Evolutionary conservation across 352 stramenopile genomes (phyloP).

Genomic region (Globisporangium carolinianum): DNA sequence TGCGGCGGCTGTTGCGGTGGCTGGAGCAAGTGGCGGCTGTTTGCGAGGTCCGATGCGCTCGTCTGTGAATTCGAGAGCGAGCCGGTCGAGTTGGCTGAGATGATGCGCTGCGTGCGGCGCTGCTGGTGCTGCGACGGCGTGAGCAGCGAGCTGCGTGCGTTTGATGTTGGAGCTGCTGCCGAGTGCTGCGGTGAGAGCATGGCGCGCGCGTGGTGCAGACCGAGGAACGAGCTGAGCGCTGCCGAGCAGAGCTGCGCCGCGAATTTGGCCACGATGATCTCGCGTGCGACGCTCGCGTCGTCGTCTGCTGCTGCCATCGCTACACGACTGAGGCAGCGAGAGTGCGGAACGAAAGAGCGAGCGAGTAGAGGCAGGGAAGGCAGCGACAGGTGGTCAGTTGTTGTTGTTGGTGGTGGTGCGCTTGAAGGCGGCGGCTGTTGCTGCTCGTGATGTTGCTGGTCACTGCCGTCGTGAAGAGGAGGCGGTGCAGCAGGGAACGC

Average conservation of each 20-base stretch:
- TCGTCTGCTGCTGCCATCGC: slow-evolving; percentile 2
- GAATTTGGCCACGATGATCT: slow-evolving; percentile 55
- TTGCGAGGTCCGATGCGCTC: slow-evolving; percentile 24
- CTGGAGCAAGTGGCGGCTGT: slow-evolving; percentile 14
- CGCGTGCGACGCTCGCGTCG: slow-evolving; percentile 3
- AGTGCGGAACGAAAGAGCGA: not conserved
- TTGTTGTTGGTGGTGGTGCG: too few relatives aligned
- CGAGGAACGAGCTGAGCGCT: slow-evolving; percentile 60
- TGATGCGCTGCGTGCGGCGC: slow-evolving; percentile 6
- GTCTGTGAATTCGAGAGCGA: slow-evolving; percentile 19
- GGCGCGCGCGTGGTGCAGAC: slow-evolving; percentile 32
- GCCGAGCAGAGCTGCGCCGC: slow-evolving; percentile 61
- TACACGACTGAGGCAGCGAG: too few relatives aligned
- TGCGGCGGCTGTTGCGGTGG: not conserved
- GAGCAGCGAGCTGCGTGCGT: not conserved
- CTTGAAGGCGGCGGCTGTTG: too few relatives aligned
- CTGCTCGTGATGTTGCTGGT: too few relatives aligned
- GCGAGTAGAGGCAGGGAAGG: not conserved
- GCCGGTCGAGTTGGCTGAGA: slow-evolving; percentile 7
- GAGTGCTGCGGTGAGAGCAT: slow-evolving; percentile 11
- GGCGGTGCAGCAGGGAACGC: too few relatives aligned
- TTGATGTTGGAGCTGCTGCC: not conserved
- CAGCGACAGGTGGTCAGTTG: too few relatives aligned
- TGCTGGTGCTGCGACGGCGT: slow-evolving; percentile 6
- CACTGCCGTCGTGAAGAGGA: too few relatives aligned